Evolutionary conservation across 768 basidiomycete genomes (phyloP).

Genomic region (Rhodotorula toruloides): DNA sequence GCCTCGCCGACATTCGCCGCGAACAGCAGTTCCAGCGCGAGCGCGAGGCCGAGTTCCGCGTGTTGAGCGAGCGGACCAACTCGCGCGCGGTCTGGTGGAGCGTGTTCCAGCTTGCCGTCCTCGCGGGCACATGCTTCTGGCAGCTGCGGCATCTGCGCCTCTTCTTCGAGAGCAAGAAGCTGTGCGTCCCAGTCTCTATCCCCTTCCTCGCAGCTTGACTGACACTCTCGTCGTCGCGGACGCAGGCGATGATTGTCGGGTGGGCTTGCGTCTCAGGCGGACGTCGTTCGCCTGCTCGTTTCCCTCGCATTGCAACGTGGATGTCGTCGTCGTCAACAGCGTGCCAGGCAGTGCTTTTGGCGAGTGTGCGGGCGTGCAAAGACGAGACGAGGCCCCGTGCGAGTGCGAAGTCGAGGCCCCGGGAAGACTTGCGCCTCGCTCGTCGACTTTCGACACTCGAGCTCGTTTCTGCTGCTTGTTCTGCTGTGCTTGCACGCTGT

Average conservation of each 20-base stretch:
- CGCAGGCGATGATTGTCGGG: conserved; percentile 4
- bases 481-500: too few species aligned
- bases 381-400: too few species aligned
- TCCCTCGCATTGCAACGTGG: too few species aligned
- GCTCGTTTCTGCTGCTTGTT: too few species aligned
- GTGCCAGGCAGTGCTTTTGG: too few species aligned
- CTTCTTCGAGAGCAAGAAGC: conserved; percentile 41
- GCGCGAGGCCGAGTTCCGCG: conserved; percentile 80
- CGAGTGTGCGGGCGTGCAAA: too few species aligned
- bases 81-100: conserved; percentile 93
- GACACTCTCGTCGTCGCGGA: not conserved
- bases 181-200: conserved; percentile 21
- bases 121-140: conserved; percentile 83
- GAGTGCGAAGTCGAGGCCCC: too few species aligned
- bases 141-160: conserved; percentile 88
- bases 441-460: too few species aligned
- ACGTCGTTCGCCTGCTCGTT: too few species aligned
- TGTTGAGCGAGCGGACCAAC: conserved; percentile 85
- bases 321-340: too few species aligned
- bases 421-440: too few species aligned
- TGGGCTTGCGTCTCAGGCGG: too few species aligned
- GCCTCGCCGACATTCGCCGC: conserved; percentile 82
- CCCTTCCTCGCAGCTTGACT: not conserved
- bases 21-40: conserved; percentile 99
- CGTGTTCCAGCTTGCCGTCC: conserved; percentile 73